phyloP scores from a whole-genome alignment of 2,329 filamentous ascomycete genomes.

The Trichothecium sympodiale region DNA sequence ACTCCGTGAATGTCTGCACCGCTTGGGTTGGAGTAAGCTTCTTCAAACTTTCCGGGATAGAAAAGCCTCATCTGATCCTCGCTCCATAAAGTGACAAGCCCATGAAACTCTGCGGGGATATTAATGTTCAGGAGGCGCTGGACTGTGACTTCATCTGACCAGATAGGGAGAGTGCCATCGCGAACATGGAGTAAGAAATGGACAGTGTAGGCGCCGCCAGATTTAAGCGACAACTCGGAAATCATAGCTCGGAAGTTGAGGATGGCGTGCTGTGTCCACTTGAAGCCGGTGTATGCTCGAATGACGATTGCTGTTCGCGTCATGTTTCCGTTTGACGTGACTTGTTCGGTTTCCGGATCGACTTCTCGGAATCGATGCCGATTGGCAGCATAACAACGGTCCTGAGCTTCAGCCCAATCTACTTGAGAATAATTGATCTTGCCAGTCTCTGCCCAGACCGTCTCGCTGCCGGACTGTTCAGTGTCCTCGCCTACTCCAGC shows the following conservation, averaged over 20 bases:
- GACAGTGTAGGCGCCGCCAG: conserved; percentile 71
- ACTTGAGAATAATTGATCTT: conserved; percentile 44
- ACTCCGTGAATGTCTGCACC: conserved; percentile 54
- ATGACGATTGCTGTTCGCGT: conserved; percentile 65
- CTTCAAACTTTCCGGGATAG: conserved; percentile 61
- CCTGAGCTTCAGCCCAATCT: conserved; percentile 45
- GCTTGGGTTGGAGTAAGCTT: conserved; percentile 49
- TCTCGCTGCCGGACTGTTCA: conserved; percentile 55
- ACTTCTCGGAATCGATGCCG: conserved; percentile 42
- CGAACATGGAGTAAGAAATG: conserved; percentile 82
- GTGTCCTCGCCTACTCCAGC: conserved; percentile 60
- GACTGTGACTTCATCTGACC: conserved; percentile 66
- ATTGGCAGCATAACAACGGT: conserved; percentile 47
- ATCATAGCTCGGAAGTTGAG: conserved; percentile 75
- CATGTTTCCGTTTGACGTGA: conserved; percentile 24
- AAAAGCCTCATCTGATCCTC: conserved; percentile 73
- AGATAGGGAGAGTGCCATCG: conserved; percentile 67
- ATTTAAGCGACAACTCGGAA: conserved; percentile 64
- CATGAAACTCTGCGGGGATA: conserved; percentile 63
- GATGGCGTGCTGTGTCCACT: conserved; percentile 67
- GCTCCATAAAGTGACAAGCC: conserved; percentile 74
- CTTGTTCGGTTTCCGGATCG: conserved; percentile 26
- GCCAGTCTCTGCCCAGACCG: conserved; percentile 42
- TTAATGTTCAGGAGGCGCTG: conserved; percentile 57
- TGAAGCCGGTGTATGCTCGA: conserved; percentile 68